Evolutionary conservation across 1,139 yeast species (phyloP).

Genomic region (Pichia sp.): DNA sequence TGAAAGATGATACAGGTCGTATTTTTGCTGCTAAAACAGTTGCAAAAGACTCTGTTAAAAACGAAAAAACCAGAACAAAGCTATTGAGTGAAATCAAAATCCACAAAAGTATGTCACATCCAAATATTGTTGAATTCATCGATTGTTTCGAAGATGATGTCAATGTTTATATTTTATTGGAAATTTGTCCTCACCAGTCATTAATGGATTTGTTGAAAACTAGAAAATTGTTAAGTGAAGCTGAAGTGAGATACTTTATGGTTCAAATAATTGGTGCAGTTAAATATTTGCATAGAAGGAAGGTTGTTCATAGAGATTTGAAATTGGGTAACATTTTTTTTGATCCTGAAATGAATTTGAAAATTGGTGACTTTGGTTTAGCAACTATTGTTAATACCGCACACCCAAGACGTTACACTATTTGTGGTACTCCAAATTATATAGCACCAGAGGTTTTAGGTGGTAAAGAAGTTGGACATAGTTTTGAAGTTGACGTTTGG

Average conservation of each 20-base stretch:
- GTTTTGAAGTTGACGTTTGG: constrained; percentile 95
- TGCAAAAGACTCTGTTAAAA: constrained; percentile 88
- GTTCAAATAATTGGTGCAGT: constrained; percentile 93
- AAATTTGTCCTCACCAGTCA: constrained; percentile 90
- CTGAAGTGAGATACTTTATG: constrained; percentile 86
- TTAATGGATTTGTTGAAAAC: constrained; percentile 85
- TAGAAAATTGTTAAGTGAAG: constrained; percentile 76
- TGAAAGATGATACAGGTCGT: constrained; percentile 77
- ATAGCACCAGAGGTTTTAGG: constrained; percentile 96
- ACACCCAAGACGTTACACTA: constrained; percentile 76
- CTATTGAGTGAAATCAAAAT: constrained; percentile 88
- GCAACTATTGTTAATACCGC: constrained; percentile 72
- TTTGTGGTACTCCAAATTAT: constrained; percentile 97
- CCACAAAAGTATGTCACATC: constrained; percentile 83
- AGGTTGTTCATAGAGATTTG: constrained; percentile 93
- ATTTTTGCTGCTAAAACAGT: constrained; percentile 96
- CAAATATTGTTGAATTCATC: constrained; percentile 82
- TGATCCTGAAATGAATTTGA: constrained; percentile 85
- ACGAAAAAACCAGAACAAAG: constrained; percentile 86
- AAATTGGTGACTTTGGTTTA: constrained; percentile 94
- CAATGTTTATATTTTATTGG: constrained; percentile 86
- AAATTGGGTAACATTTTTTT: constrained; percentile 92
- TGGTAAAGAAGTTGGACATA: constrained; percentile 83
- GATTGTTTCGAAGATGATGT: constrained; percentile 95
- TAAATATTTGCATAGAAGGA: constrained; percentile 80